A percentile compares a stretch with the other conserved stretches of the same genome.
phyloP scores from a whole-genome alignment of 176 grass and related monocot genomes.

The Hordeum marinum region DNA sequence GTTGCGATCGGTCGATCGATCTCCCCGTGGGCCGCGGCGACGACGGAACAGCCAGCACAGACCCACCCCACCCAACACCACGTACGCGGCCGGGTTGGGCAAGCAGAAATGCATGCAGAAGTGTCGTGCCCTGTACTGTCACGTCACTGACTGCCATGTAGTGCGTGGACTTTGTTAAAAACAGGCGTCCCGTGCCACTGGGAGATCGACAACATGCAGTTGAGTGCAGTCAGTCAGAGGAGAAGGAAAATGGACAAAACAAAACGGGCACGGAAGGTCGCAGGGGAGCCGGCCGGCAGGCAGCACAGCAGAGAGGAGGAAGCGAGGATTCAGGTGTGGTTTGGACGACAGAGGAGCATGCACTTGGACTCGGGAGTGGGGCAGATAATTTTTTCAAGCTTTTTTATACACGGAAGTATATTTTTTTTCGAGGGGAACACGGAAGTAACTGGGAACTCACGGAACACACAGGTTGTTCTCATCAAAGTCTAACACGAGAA shows the following conservation, averaged over 20 bases:
- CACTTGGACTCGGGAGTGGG: not conserved
- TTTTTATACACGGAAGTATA: constrained; percentile 43
- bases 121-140: not conserved
- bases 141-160: not conserved
- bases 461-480: constrained; percentile 17
- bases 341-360: not conserved
- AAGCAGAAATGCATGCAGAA: not conserved
- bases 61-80: not conserved
- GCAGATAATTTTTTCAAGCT: not conserved
- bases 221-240: no score
- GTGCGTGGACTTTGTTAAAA: not conserved
- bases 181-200: not conserved
- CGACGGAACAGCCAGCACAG: not conserved
- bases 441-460: constrained; percentile 38
- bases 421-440: no score
- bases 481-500: not conserved
- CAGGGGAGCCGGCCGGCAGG: no score
- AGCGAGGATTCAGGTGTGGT: not conserved
- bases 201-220: not conserved
- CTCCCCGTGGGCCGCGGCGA: not conserved
- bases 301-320: not conserved
- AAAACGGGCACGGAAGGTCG: no score
- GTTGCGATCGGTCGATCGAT: constrained; percentile 5
- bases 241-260: no score
- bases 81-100: not conserved